phyloP scores from a whole-genome alignment of 345 rosid genomes.

The Eucalyptus victrix region DNA sequence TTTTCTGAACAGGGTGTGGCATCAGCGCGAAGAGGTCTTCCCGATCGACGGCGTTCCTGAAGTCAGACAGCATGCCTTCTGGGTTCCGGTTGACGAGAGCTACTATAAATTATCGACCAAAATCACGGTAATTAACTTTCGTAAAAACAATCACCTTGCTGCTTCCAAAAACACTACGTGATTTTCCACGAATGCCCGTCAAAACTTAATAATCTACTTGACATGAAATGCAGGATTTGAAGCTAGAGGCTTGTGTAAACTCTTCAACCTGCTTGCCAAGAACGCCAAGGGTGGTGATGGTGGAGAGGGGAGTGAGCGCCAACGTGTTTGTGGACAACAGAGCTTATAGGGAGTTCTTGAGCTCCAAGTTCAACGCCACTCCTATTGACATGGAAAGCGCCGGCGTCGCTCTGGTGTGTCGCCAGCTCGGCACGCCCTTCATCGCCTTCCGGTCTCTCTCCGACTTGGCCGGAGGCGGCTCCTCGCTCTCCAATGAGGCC shows the following conservation, averaged over 20 bases:
- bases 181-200: fast-evolving
- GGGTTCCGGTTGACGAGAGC: constrained; percentile 49
- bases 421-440: constrained; percentile 41
- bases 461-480: constrained; percentile 70
- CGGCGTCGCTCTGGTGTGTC: constrained; percentile 45
- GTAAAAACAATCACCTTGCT: neutral
- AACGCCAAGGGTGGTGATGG: constrained; percentile 27
- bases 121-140: constrained; percentile 16
- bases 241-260: constrained; percentile 36
- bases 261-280: constrained; percentile 42
- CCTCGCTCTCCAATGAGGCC: constrained; percentile 54
- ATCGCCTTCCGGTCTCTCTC: constrained; percentile 49
- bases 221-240: constrained; percentile 19
- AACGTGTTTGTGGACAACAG: constrained; percentile 44
- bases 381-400: constrained; percentile 75
- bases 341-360: constrained; percentile 41
- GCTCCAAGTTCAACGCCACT: constrained; percentile 45
- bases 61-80: constrained; percentile 43
- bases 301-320: constrained; percentile 37
- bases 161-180: neutral
- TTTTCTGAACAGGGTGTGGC: constrained; percentile 52
- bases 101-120: constrained; percentile 24
- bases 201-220: neutral
- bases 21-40: constrained; percentile 72
- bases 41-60: constrained; percentile 57